A percentile compares a stretch with the other conserved stretches of the same genome.
Evolutionary conservation across 2,329 filamentous ascomycete genomes (phyloP).

Genomic region (Xylaria digitata): DNA sequence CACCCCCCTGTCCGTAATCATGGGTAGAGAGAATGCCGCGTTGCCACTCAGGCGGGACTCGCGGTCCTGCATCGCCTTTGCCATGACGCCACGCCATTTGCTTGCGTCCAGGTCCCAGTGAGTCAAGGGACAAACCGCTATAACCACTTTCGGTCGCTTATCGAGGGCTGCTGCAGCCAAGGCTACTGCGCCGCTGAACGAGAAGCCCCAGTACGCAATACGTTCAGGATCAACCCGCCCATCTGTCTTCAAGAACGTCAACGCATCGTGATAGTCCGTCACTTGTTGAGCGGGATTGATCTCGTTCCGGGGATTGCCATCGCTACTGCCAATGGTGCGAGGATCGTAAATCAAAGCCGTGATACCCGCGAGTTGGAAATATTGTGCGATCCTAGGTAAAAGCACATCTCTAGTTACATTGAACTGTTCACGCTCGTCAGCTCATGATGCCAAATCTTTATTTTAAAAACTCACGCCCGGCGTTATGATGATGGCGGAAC

Average conservation of each 20-base stretch:
- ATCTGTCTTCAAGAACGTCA: slow-evolving; percentile 10
- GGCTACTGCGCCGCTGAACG: slow-evolving; percentile 39
- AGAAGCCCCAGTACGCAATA: slow-evolving; percentile 44
- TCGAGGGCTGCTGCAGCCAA: slow-evolving; percentile 41
- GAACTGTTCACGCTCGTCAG: slow-evolving; percentile 3
- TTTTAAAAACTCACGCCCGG: not conserved
- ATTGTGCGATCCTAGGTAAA: slow-evolving; percentile 4
- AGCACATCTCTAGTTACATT: slow-evolving; percentile 1
- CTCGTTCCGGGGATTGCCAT: slow-evolving; percentile 39
- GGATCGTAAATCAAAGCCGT: slow-evolving; percentile 43
- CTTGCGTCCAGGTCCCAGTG: slow-evolving; percentile 11
- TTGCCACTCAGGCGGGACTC: slow-evolving; percentile 31
- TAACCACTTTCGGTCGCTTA: slow-evolving; percentile 15
- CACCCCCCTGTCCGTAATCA: slow-evolving; percentile 2
- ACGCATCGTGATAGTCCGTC: slow-evolving; percentile 35
- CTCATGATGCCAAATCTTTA: not conserved
- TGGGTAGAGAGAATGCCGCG: not conserved
- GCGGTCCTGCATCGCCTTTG: slow-evolving; percentile 39
- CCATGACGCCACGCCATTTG: slow-evolving; percentile 36
- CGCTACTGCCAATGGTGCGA: slow-evolving; percentile 41
- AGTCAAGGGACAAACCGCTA: slow-evolving; percentile 16
- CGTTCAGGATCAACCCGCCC: slow-evolving; percentile 32
- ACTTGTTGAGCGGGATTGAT: slow-evolving; percentile 36
- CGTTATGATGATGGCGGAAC: slow-evolving; percentile 5
- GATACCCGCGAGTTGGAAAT: not conserved